phyloP scores from a whole-genome alignment of 148 eudicot species.

The Rhododendron griersonianum region DNA sequence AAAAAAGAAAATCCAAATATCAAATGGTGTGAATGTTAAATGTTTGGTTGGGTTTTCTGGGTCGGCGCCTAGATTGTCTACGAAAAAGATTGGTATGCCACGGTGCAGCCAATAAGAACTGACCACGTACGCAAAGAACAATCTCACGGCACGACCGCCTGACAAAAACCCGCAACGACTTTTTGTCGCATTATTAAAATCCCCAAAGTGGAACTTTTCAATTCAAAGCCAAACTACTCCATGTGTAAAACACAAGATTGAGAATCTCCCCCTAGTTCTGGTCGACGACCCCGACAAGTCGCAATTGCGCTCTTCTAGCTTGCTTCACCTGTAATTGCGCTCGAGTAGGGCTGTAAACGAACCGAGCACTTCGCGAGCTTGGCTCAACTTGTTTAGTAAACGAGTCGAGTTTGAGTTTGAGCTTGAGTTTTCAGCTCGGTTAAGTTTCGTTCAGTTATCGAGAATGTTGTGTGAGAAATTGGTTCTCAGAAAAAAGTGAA shows the following conservation, averaged over 20 bases:
- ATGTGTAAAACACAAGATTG: neutral
- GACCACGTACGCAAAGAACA: neutral
- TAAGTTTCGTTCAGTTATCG: too few species aligned
- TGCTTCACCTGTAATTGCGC: neutral
- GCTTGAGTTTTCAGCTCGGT: too few species aligned
- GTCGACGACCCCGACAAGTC: slow-evolving; percentile 2
- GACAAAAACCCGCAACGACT: neutral
- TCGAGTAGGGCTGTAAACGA: neutral
- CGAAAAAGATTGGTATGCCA: neutral
- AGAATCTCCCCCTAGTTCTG: neutral
- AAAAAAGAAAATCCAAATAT: neutral
- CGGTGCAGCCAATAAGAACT: neutral
- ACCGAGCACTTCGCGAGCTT: too few species aligned
- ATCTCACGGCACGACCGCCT: neutral
- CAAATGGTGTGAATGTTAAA: neutral
- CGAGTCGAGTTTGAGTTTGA: too few species aligned
- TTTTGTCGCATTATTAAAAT: neutral
- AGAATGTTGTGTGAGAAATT: too few species aligned
- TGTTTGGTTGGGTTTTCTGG: neutral
- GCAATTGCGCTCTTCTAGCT: neutral
- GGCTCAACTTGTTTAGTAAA: too few species aligned
- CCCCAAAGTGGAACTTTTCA: neutral
- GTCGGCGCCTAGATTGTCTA: neutral
- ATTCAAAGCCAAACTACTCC: neutral
- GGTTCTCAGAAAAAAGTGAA: too few species aligned